A percentile compares a stretch with the other conserved stretches of the same genome.
Evolutionary conservation across 108 stramenopile species (phyloP).

Genomic region (Cyclotella atomus): DNA sequence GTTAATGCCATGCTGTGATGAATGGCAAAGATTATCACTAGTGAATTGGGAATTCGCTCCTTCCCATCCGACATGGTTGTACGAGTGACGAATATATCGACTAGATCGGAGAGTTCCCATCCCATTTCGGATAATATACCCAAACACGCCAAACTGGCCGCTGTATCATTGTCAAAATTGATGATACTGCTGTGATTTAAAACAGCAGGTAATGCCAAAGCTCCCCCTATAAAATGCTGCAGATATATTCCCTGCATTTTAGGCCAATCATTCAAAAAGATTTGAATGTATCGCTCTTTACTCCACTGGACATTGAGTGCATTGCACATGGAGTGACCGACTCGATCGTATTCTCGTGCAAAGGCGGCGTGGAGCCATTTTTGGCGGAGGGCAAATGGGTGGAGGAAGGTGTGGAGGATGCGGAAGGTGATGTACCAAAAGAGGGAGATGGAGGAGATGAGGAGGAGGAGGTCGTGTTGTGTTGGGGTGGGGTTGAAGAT

Average conservation of each 20-base stretch:
- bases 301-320: constrained; percentile 29
- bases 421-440: constrained; percentile 30
- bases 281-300: constrained; percentile 26
- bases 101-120: constrained; percentile 39
- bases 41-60: constrained; percentile 18
- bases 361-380: constrained; percentile 31
- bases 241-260: constrained; percentile 32
- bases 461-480: constrained; percentile 24
- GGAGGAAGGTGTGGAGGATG: not conserved
- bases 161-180: not conserved
- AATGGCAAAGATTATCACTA: constrained; percentile 23
- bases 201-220: constrained; percentile 34
- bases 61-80: constrained; percentile 20
- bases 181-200: constrained; percentile 6
- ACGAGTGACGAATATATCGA: constrained; percentile 28
- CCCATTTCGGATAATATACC: constrained; percentile 41
- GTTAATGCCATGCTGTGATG: constrained; percentile 34
- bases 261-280: constrained; percentile 28
- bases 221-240: constrained; percentile 43
- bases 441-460: constrained; percentile 27
- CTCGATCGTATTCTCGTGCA: constrained; percentile 41
- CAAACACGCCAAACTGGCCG: constrained; percentile 35
- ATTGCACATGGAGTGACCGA: constrained; percentile 20
- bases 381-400: constrained; percentile 15
- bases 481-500: constrained; percentile 23